phyloP scores from a whole-genome alignment of 306 rosid genomes.

The Lathyrus oleraceus region DNA sequence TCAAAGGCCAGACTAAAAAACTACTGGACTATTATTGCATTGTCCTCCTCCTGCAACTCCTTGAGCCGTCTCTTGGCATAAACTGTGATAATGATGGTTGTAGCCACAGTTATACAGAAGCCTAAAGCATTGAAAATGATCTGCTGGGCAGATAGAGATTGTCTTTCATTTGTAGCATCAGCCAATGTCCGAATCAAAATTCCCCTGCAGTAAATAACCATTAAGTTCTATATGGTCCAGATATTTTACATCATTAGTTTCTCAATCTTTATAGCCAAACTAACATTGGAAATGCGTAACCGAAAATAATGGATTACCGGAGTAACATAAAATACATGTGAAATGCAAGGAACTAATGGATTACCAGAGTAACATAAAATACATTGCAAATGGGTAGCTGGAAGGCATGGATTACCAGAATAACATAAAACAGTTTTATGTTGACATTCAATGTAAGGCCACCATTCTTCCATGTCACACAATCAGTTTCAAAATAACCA shows the following conservation, averaged over 20 bases:
- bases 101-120: constrained; percentile 66
- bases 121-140: constrained; percentile 71
- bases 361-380: too few species aligned
- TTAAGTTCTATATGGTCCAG: constrained; percentile 20
- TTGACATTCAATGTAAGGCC: too few species aligned
- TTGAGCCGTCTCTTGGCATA: constrained; percentile 71
- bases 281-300: constrained; percentile 11
- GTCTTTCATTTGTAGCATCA: constrained; percentile 75
- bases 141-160: constrained; percentile 68
- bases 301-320: background rate
- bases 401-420: constrained; percentile 1
- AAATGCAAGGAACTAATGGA: constrained; percentile 20
- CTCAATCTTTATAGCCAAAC: constrained; percentile 17
- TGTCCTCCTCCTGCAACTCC: constrained; percentile 66
- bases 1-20: constrained; percentile 39
- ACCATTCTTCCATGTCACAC: too few species aligned
- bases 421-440: too few species aligned
- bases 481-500: too few species aligned
- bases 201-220: constrained; percentile 59
- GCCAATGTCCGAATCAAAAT: constrained; percentile 80
- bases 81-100: constrained; percentile 67
- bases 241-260: constrained; percentile 12
- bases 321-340: constrained; percentile 13
- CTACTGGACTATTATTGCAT: constrained; percentile 54
- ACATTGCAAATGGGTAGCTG: too few species aligned